Percentiles rank a stretch among this genome's conserved stretches.
Evolutionary conservation across 2,329 filamentous ascomycete species (phyloP).

Genomic region (Nemania sp.): DNA sequence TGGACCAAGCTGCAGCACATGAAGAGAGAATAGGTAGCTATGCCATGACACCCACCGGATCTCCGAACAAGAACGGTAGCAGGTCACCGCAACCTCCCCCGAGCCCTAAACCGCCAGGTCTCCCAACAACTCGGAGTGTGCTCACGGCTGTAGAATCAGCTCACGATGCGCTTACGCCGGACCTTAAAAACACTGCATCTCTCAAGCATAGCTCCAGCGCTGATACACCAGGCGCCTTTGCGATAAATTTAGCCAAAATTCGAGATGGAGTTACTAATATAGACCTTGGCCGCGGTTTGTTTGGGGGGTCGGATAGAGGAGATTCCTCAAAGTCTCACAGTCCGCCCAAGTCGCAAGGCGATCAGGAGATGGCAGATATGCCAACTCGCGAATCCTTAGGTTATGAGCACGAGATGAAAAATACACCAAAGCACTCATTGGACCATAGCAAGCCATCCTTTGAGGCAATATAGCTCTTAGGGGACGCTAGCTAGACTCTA

Average conservation of each 20-base stretch:
- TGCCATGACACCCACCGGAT: constrained; percentile 43
- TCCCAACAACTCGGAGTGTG: constrained; percentile 63
- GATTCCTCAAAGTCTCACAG: constrained; percentile 9
- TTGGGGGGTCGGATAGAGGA: constrained; percentile 46
- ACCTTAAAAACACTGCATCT: constrained; percentile 49
- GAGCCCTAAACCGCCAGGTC: constrained; percentile 56
- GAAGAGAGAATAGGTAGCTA: constrained; percentile 57
- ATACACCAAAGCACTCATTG: neutral
- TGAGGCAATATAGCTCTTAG: neutral
- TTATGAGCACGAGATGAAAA: constrained; percentile 35
- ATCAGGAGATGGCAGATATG: constrained; percentile 48
- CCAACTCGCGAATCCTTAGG: constrained; percentile 26
- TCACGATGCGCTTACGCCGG: constrained; percentile 63
- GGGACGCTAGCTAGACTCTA: neutral
- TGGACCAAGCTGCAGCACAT: constrained; percentile 64
- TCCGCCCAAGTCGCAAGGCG: constrained; percentile 26
- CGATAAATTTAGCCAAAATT: constrained; percentile 55
- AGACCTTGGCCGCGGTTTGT: constrained; percentile 61
- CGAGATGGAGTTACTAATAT: constrained; percentile 62
- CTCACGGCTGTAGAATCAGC: constrained; percentile 70
- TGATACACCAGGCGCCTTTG: constrained; percentile 59
- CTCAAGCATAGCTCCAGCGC: constrained; percentile 61
- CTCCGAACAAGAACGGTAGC: constrained; percentile 41
- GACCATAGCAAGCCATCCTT: neutral
- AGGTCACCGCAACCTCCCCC: constrained; percentile 48